Conservation (phyloP, 2,329 filamentous ascomycete genomes). For the Phialophora tarda region DNA sequence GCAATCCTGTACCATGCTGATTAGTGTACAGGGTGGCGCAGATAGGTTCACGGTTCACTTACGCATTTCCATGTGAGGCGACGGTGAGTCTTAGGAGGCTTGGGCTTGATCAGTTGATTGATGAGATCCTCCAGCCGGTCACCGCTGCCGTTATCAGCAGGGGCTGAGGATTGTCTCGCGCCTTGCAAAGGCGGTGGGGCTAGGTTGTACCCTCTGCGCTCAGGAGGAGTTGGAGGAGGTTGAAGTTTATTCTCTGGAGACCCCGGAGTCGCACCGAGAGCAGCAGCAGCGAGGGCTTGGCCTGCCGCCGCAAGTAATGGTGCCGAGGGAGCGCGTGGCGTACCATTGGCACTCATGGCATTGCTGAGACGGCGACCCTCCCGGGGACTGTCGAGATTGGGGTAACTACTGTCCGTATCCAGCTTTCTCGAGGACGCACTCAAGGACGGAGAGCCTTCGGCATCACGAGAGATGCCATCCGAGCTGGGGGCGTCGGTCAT, state of each 20-base stretch:
- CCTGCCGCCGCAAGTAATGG: slow-evolving; percentile 24
- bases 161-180: slow-evolving; percentile 19
- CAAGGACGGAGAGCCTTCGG: slow-evolving; percentile 32
- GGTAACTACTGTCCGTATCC: slow-evolving; percentile 33
- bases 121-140: slow-evolving; percentile 40
- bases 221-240: slow-evolving; percentile 28
- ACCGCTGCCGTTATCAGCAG: slow-evolving; percentile 27
- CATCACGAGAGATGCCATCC: slow-evolving; percentile 32
- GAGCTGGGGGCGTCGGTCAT: slow-evolving; percentile 38
- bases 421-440: slow-evolving; percentile 31
- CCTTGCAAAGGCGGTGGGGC: slow-evolving; percentile 35
- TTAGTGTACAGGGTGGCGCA: slow-evolving; percentile 9
- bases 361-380: slow-evolving; percentile 33
- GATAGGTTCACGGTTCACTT: slow-evolving; percentile 22
- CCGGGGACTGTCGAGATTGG: slow-evolving; percentile 32
- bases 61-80: slow-evolving; percentile 40
- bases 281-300: slow-evolving; percentile 14
- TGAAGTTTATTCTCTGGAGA: slow-evolving; percentile 30
- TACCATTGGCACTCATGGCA: slow-evolving; percentile 33
- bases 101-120: slow-evolving; percentile 39
- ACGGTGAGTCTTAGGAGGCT: slow-evolving; percentile 38
- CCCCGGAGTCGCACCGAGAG: slow-evolving; percentile 25
- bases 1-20: slow-evolving; percentile 34
- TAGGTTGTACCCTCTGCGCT: slow-evolving; percentile 37
- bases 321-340: slow-evolving; percentile 31